Base-by-base conservation (phyloP, 139 green algal species). In the Parachlorella kessleri region DNA sequence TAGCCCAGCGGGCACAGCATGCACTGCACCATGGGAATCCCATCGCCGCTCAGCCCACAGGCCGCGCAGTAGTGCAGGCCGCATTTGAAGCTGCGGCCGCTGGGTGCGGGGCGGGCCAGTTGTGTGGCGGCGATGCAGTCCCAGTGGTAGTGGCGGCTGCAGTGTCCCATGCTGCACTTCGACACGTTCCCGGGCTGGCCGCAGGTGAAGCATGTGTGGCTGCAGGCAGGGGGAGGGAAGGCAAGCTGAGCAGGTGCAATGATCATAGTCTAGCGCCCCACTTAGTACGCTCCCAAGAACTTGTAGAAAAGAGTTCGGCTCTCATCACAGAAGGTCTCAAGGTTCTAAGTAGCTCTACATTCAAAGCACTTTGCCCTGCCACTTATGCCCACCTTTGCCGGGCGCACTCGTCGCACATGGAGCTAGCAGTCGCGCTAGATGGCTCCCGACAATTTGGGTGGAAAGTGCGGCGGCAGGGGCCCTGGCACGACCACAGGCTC, bases 31-130 rank as follows among this genome's bases (percentile, higher is more conserved):
- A 86, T 87, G 28, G 75, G 66, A 3, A 84, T 55, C 23, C 77
- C 82, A 48, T 85, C 81, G 18, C 84, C 86, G 55, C 75, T 78
- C 53, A 69, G 55, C n/a, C 78, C 83, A 42, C 84, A 89, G 10
- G 40, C 36, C 1, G 74, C 66, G 53, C 86, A 90, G 65, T 84
- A 87, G 76, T 90, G 86, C 64, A 83, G 66, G 8, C 84, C 81
- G 77, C 86, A 90, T 32, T 59, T 59, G 48, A 59, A 18, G 21
- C 14, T 28, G 14, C 21, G 14, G 48, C 48, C 48, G 21, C 48
- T 59, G 48, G 48, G 48, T 28, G 42, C 42, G 35, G 48, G 72
- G 21, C 55, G 73, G 32, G 80, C 59, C 26, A 70, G 75, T 1
- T 64, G 83, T 65, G 55, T 75, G 38, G 21, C 39, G 3, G 53